These are phyloP conservation scores for Salix exigua DNA, from an alignment of 345 rosid genomes.

Conservation along the genomic window DNA sequence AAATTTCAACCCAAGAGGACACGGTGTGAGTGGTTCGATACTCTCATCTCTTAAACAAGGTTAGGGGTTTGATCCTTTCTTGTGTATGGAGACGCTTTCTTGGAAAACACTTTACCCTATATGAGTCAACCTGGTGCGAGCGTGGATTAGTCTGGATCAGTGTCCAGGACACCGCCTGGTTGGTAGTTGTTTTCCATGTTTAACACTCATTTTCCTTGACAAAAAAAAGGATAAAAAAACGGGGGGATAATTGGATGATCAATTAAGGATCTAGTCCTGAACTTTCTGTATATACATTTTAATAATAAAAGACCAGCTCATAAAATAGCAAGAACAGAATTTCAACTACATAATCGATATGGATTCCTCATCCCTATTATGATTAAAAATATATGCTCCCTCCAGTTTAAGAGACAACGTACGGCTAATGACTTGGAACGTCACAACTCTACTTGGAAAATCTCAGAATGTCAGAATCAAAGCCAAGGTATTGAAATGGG, in stretches of 20 bases:
- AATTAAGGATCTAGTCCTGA: background rate
- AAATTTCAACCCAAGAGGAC: no score
- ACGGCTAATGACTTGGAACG: background rate
- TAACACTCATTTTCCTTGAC: background rate
- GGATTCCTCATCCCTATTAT: background rate
- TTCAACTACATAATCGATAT: background rate
- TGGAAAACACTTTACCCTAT: no score
- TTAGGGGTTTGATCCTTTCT: no score
- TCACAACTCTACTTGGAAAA: constrained; percentile 44
- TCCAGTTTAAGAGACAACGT: background rate
- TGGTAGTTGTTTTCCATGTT: no score
- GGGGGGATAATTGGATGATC: background rate
- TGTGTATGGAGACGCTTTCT: no score
- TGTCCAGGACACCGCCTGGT: no score
- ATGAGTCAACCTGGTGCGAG: no score
- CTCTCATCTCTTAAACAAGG: no score
- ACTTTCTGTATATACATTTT: constrained; percentile 1
- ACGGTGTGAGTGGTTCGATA: no score
- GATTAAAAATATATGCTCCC: background rate
- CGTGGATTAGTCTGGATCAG: no score
- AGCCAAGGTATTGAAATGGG: constrained; percentile 62
- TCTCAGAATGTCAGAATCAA: constrained; percentile 44
- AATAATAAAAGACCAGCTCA: background rate
- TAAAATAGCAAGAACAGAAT: background rate
- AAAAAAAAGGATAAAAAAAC: background rate